These are phyloP conservation scores for Puccinia sorghi DNA, from an alignment of 1,284 basidiomycete genomes.

Conservation along the genomic window DNA sequence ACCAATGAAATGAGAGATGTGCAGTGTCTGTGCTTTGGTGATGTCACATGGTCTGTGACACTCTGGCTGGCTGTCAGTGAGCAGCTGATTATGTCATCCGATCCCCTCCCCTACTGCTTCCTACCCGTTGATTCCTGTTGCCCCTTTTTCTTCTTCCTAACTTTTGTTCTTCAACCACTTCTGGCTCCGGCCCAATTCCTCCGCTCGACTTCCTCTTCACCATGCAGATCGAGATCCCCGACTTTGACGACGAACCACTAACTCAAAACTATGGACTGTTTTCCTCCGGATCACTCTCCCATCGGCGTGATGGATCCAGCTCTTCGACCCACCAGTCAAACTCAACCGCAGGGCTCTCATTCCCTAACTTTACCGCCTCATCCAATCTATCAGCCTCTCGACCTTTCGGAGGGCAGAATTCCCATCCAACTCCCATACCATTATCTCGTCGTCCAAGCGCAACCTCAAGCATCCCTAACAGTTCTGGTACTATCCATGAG, in stretches of 20 bases:
- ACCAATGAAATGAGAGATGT: too few species aligned
- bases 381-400: conserved; percentile 34
- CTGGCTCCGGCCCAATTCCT: neutral
- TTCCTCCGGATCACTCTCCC: conserved; percentile 10
- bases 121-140: too few species aligned
- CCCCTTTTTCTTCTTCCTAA: neutral
- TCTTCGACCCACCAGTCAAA: conserved; percentile 6
- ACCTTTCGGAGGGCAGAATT: conserved; percentile 42
- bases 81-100: neutral
- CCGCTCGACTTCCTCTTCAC: neutral
- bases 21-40: too few species aligned
- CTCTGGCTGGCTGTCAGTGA: too few species aligned
- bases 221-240: conserved; percentile 50
- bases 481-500: neutral
- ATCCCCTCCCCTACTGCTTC: too few species aligned
- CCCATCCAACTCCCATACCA: neutral
- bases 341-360: neutral
- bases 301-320: conserved; percentile 25
- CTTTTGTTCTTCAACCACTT: neutral
- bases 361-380: conserved; percentile 25
- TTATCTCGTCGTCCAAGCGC: conserved; percentile 12
- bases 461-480: neutral
- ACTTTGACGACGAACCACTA: conserved; percentile 38
- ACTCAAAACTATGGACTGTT: neutral
- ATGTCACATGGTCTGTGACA: neutral